Evolutionary conservation across 1,139 yeast species (phyloP), one percentile per base, ranked within the genome.

Genomic region (Sugiyamaella neomexicana): DNA sequence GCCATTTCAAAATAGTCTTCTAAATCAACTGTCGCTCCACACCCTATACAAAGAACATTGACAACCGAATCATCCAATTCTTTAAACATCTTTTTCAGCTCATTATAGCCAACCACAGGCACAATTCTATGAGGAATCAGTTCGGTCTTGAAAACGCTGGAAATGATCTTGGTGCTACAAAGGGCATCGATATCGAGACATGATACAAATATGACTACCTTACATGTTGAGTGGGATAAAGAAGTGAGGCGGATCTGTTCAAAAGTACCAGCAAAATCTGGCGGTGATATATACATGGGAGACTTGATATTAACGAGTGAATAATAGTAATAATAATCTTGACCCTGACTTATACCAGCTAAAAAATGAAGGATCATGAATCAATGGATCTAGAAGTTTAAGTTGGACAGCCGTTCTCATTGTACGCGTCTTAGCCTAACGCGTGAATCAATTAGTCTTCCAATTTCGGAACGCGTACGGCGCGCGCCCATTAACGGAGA

Each of bases 51-150:
- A 4, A 95, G 71, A 10, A 93, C 86, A 65, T 86, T 90, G 12
- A 82, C 73, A n/a, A 93, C 83, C 55, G 89, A 95, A 9, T 73
- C 78, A 64, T 91, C 97, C 42, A 93, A 72, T 54, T 78, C 79
- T 9, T 64, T 58, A 65, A 82, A 91, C 67, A 86, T 89, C 36
- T 65, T 67, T 58, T 81, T 81, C 61, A 95, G 74, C 63, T 91
- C 97, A 9, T 84, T 73, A 66, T 89, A 93, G 1, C 99, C 99
- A 16, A 89, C 91, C n/a, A 93, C 91, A 0, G 99, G 99, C 10
- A 90, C 83, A 53, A 90, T 75, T 68, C 93, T 96, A 67, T 86
- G 89, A 59, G 91, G 96, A 13, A 93, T 83, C 65, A 91, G 76
- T 65, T 89, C 95, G 59, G 86, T 84, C 69, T 89, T 85, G 58